These are phyloP conservation scores for Hymenoscyphus occultus DNA, from an alignment of 2,329 filamentous ascomycete species.

Conservation along the genomic window DNA sequence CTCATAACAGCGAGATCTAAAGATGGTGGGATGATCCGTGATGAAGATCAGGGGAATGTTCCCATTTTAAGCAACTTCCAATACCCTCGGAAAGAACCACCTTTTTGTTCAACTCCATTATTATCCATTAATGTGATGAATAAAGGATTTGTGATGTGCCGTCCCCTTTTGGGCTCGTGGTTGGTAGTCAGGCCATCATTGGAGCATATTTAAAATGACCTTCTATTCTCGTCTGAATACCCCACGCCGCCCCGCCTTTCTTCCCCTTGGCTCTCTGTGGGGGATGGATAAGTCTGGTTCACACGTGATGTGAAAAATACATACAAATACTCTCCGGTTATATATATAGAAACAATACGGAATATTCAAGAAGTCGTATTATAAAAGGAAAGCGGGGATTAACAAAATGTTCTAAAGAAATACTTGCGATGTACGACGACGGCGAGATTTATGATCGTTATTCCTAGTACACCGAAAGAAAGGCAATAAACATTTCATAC, in stretches of 20 bases:
- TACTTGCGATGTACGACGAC: no score
- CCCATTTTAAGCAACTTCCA: not conserved
- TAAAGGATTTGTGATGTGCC: not conserved
- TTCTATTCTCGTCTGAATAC: slow-evolving; percentile 1
- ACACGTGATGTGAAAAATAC: not conserved
- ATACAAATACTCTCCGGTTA: no score
- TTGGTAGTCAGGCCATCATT: slow-evolving; percentile 2
- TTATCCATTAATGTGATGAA: not conserved
- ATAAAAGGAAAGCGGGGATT: no score
- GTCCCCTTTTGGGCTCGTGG: not conserved
- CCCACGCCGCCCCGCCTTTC: not conserved
- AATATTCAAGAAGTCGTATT: no score
- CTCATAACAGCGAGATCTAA: not conserved
- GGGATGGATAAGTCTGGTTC: not conserved
- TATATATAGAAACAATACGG: no score
- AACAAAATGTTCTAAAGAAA: no score
- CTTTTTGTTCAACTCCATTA: not conserved
- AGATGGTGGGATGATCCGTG: not conserved
- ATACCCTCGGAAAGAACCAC: not conserved
- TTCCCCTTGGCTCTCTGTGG: not conserved
- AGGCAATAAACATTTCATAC: no score
- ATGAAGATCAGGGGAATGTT: not conserved
- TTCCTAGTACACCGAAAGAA: no score
- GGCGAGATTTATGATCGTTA: no score
- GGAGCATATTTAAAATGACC: not conserved